Evolutionary conservation across 139 green algal genomes (phyloP).

Genomic region (Astrephomene gubernaculifera): DNA sequence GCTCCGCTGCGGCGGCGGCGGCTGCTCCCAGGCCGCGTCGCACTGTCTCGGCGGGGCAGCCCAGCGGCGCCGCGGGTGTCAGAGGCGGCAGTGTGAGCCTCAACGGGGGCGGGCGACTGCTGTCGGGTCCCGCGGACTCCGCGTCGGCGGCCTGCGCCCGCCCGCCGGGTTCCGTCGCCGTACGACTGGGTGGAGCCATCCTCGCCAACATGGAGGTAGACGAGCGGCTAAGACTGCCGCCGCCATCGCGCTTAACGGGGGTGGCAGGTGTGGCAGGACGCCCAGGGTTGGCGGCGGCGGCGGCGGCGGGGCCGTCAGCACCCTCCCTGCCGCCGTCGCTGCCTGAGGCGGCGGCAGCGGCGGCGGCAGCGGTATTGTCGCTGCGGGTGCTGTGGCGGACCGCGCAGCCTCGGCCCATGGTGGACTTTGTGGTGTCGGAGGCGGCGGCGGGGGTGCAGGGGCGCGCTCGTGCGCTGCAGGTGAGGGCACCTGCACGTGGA

Average conservation of each 20-base stretch:
- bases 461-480: neutral
- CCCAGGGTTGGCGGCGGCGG: too few species aligned
- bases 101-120: neutral
- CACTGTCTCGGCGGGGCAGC: too few species aligned
- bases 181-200: too few species aligned
- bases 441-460: neutral
- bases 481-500: neutral
- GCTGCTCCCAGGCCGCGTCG: too few species aligned
- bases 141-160: too few species aligned
- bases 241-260: too few species aligned
- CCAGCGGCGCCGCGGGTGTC: neutral
- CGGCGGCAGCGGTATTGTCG: neutral
- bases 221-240: too few species aligned
- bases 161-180: too few species aligned
- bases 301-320: neutral
- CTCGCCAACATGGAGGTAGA: too few species aligned
- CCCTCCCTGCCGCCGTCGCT: neutral
- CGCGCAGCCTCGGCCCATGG: slow-evolving; percentile 27
- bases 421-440: slow-evolving; percentile 34
- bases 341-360: neutral
- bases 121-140: too few species aligned
- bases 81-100: neutral
- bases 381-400: slow-evolving; percentile 5
- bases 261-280: too few species aligned
- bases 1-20: neutral